These are phyloP conservation scores for Amphicarpaea edgeworthii DNA, from an alignment of 306 rosid genomes.

Conservation along the genomic window DNA sequence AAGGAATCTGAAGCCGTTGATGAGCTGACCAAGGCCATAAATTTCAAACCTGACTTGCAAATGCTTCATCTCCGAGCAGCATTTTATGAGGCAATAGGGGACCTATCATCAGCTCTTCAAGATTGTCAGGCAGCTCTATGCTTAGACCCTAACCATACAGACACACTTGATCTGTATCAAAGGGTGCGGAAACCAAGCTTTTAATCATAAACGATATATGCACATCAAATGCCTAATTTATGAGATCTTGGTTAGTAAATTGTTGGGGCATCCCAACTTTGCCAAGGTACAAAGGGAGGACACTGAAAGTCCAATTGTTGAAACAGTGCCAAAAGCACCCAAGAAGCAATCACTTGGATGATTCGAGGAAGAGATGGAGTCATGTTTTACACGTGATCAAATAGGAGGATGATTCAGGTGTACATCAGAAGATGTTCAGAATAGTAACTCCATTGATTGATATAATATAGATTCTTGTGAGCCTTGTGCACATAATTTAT, in stretches of 20 bases:
- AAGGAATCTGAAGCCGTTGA: slow-evolving; percentile 72
- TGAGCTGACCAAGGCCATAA: slow-evolving; percentile 72
- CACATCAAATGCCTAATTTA: slow-evolving; percentile 3
- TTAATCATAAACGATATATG: not conserved
- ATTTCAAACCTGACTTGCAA: slow-evolving; percentile 77
- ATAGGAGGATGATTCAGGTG: slow-evolving; percentile 34
- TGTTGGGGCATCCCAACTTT: slow-evolving; percentile 17
- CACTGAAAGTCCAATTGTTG: slow-evolving; percentile 26
- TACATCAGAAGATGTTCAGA: slow-evolving; percentile 27
- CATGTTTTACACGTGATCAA: slow-evolving; percentile 28
- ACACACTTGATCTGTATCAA: slow-evolving; percentile 68
- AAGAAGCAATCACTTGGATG: slow-evolving; percentile 30
- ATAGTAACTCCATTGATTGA: slow-evolving; percentile 26
- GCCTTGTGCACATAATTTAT: slow-evolving; percentile 31
- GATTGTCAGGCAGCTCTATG: slow-evolving; percentile 85
- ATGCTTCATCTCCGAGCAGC: slow-evolving; percentile 88
- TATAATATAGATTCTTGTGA: slow-evolving; percentile 40
- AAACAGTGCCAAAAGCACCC: slow-evolving; percentile 5
- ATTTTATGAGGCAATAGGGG: slow-evolving; percentile 69
- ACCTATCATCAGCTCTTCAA: slow-evolving; percentile 58
- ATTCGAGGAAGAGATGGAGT: slow-evolving; percentile 16
- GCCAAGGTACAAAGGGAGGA: not conserved
- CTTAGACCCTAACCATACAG: slow-evolving; percentile 75
- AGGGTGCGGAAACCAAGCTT: slow-evolving; percentile 53
- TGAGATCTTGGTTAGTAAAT: slow-evolving; percentile 26